A percentile compares a stretch with the other conserved stretches of the same genome.
Evolutionary conservation across 495 filamentous ascomycete genomes (phyloP).

Genomic region (Lasiosphaeriaceae sp.): DNA sequence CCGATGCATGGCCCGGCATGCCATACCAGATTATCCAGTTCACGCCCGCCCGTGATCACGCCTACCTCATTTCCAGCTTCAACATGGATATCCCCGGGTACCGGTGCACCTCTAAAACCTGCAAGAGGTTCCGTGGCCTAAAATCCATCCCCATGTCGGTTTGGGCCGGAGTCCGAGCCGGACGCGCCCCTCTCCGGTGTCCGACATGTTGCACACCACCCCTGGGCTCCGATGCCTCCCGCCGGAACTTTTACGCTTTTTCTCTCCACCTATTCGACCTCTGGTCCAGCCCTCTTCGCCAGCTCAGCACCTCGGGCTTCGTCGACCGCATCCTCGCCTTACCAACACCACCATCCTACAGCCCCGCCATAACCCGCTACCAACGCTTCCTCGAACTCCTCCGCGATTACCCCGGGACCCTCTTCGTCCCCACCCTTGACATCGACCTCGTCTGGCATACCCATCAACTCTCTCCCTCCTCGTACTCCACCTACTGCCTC

Average conservation of each 20-base stretch:
- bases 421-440: conserved; percentile 63
- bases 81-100: too few relatives aligned
- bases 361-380: neutral
- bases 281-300: neutral
- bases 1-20: neutral
- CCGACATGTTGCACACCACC: neutral
- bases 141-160: too few relatives aligned
- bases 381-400: conserved; percentile 7
- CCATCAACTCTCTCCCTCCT: conserved; percentile 49
- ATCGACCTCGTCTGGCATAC: conserved; percentile 69
- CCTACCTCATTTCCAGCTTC: too few relatives aligned
- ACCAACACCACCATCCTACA: neutral
- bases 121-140: too few relatives aligned
- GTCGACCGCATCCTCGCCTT: neutral
- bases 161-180: too few relatives aligned
- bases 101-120: too few relatives aligned
- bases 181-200: neutral
- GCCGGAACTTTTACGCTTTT: neutral
- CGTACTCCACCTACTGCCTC: conserved; percentile 51
- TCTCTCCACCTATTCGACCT: neutral
- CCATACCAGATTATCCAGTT: conserved; percentile 1
- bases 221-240: neutral
- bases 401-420: neutral
- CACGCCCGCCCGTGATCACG: too few relatives aligned
- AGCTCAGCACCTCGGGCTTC: neutral